phyloP scores from a whole-genome alignment of 2,329 filamentous ascomycete genomes.

The Aureobasidium sp. region DNA sequence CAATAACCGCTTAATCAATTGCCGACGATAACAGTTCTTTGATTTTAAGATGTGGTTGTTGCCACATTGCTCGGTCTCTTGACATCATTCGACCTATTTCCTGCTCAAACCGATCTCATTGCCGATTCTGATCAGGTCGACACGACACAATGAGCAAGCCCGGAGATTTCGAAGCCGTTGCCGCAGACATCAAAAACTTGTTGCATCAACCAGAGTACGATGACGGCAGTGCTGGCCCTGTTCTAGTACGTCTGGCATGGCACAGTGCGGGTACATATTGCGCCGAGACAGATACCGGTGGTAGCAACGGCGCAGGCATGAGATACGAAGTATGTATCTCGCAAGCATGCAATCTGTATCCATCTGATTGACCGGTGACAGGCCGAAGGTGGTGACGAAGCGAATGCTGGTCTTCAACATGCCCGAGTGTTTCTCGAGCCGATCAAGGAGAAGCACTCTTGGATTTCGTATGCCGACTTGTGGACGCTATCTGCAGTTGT shows the following conservation, averaged over 20 bases:
- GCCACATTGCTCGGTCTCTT: background rate
- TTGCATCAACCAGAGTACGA: constrained; percentile 53
- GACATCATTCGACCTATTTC: background rate
- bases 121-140: background rate
- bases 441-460: constrained; percentile 51
- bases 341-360: background rate
- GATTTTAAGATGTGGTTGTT: background rate
- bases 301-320: constrained; percentile 60
- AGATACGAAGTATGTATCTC: constrained; percentile 45
- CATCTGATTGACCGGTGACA: background rate
- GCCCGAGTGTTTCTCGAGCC: constrained; percentile 59
- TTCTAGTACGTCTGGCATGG: constrained; percentile 59
- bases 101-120: background rate
- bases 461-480: constrained; percentile 60
- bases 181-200: constrained; percentile 22
- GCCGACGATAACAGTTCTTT: background rate
- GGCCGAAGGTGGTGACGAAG: constrained; percentile 55
- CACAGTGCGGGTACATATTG: constrained; percentile 60
- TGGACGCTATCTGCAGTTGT: constrained; percentile 57
- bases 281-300: constrained; percentile 52
- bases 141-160: constrained; percentile 16
- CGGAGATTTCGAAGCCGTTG: constrained; percentile 22
- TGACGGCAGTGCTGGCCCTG: constrained; percentile 57
- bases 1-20: background rate
- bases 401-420: constrained; percentile 58